Base-by-base conservation (phyloP, 2,329 filamentous ascomycete genomes). In the Trichoderma guizhouense region DNA sequence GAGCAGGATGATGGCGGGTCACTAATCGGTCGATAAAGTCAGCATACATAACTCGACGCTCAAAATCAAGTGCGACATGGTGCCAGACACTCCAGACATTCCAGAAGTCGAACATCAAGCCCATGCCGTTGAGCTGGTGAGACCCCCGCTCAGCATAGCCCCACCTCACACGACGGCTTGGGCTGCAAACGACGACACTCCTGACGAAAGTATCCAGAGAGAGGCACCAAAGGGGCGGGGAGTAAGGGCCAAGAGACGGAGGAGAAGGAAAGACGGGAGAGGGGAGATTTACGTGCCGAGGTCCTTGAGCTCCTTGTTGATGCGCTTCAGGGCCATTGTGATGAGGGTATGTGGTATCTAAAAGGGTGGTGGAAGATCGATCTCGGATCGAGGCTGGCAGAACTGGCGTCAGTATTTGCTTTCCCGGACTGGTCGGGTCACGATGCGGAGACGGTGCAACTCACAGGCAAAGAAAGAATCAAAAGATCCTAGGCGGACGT, bases 1-100 rank as follows among this genome's bases (percentile, higher is more conserved):
- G 95, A 98, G 91, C 96, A 99, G 78, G 95, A 98, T 73, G 96
- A 98, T 81, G 96, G 96, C 82, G 96, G 96, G 83, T 99, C 96
- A 87, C 96, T 98, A 79, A 75, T 76, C 74, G 73, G 66, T 58
- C 26, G 63, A 57, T 26, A 69, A 55, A 14, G 72, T 79, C 76
- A 80, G 74, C 72, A 73, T 68, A 53, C 9, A 65, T 26, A 58
- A 15, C 53, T 62, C 21, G 7, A 60, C 12, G 7, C 6, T 62
- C 3, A 3, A 47, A n/a, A 51, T 15, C 28, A 39, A 14, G 21
- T 58, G 55, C 21, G 43, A 51, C 55, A 18, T 70, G 47, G 30
- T 67, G 57, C 60, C 36, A 51, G 57, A 47, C 32, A 55, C 34
- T 18, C 51, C 55, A 24, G 57, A 34, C 26, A 55, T 28, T 53